Percentiles rank a stretch among this genome's conserved stretches.
Conservation (phyloP, 495 filamentous ascomycete genomes). For the Penicillium riverlandense region DNA sequence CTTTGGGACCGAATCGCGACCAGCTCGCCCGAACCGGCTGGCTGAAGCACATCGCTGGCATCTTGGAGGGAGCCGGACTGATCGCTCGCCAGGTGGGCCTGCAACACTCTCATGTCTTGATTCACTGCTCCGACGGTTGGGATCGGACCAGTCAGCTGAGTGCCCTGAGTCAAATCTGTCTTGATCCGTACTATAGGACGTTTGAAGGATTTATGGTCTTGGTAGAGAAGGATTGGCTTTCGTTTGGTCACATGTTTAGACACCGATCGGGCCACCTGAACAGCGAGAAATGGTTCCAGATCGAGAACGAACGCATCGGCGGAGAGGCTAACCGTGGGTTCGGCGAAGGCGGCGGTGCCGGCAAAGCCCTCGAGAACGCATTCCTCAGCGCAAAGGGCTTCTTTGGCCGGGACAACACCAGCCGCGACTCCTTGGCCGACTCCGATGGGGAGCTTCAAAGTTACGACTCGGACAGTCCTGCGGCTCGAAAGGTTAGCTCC, state of each 20-base stretch:
- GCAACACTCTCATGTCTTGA: conserved; percentile 87
- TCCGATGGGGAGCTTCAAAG: conserved; percentile 55
- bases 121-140: conserved; percentile 98
- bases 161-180: conserved; percentile 85
- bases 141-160: conserved; percentile 94
- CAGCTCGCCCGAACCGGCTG: conserved; percentile 77
- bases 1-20: conserved; percentile 76
- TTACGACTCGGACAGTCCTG: conserved; percentile 42
- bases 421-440: conserved; percentile 54
- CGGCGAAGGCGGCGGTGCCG: conserved; percentile 48
- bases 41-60: conserved; percentile 81
- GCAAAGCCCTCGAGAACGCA: conserved; percentile 79
- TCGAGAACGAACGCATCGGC: conserved; percentile 59
- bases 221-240: conserved; percentile 96
- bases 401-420: conserved; percentile 71
- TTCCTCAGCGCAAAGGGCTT: conserved; percentile 83
- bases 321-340: conserved; percentile 38
- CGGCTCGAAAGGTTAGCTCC: conserved; percentile 34
- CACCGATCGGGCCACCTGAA: conserved; percentile 78
- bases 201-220: conserved; percentile 92
- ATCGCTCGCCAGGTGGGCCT: conserved; percentile 88
- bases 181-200: conserved; percentile 94
- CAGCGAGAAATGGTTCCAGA: conserved; percentile 91
- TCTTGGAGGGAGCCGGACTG: conserved; percentile 76
- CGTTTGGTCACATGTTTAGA: conserved; percentile 96